These are phyloP conservation scores for Nepenthes gracilis DNA, from an alignment of 148 eudicot species.

Conservation along the genomic window DNA sequence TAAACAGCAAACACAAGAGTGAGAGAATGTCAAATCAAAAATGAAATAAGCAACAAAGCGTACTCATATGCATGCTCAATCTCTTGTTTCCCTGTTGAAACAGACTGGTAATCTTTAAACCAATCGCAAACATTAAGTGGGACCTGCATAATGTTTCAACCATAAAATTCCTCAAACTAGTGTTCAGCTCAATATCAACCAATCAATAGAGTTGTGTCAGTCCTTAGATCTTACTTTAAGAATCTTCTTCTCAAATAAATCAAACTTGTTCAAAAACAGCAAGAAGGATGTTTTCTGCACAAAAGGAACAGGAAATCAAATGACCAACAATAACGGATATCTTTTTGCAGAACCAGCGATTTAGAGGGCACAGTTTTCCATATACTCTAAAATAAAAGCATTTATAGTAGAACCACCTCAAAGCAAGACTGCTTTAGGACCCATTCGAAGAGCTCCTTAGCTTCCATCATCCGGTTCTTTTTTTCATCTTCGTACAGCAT, in stretches of 20 bases:
- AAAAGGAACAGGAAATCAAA: slow-evolving; percentile 8
- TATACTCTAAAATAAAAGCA: slow-evolving; percentile 1
- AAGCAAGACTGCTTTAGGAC: slow-evolving; percentile 91
- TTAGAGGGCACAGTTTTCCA: background rate
- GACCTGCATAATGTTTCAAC: slow-evolving; percentile 34
- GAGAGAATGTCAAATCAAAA: too few relatives aligned
- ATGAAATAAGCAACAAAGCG: slow-evolving; percentile 13
- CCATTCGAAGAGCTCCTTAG: slow-evolving; percentile 97
- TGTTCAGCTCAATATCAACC: background rate
- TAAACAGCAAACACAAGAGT: background rate
- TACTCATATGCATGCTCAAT: slow-evolving; percentile 96
- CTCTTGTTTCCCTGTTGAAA: slow-evolving; percentile 86
- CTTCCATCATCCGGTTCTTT: slow-evolving; percentile 83
- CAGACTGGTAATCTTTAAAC: slow-evolving; percentile 93
- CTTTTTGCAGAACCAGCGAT: slow-evolving; percentile 1
- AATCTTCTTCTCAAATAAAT: slow-evolving; percentile 90
- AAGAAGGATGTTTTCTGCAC: slow-evolving; percentile 96
- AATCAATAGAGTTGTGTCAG: background rate
- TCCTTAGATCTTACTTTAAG: slow-evolving; percentile 46
- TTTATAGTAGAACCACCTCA: slow-evolving; percentile 40
- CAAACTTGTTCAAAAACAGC: slow-evolving; percentile 95
- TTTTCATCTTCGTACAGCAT: slow-evolving; percentile 78
- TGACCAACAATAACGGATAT: background rate
- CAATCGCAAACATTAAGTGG: slow-evolving; percentile 75
- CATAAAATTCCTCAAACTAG: slow-evolving; percentile 3